Evolutionary conservation across 108 stramenopile genomes (phyloP).

Genomic region (Heterococcus sp.): DNA sequence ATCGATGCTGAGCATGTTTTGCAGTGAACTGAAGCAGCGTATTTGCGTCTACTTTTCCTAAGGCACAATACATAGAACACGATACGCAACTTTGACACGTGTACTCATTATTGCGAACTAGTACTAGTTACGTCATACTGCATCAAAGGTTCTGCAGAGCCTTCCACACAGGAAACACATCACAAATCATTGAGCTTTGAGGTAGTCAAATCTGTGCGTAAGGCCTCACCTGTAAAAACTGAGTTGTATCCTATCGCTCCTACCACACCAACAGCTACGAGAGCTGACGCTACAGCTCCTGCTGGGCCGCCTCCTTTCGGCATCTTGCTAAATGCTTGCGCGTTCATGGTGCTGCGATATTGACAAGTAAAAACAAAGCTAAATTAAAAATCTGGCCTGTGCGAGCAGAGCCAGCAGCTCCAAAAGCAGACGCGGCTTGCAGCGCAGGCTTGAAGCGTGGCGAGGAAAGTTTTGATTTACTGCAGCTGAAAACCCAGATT

Average conservation of each 20-base stretch:
- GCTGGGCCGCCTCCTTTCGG: constrained; percentile 67
- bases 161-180: neutral
- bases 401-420: no score
- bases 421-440: no score
- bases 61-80: no score
- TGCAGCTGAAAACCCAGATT: no score
- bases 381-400: no score
- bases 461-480: no score
- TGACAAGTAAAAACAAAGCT: no score
- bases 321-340: constrained; percentile 65
- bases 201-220: neutral
- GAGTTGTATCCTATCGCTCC: constrained; percentile 90
- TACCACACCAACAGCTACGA: constrained; percentile 56
- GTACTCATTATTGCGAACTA: neutral
- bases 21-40: no score
- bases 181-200: neutral
- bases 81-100: neutral
- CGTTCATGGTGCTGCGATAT: no score
- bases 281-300: constrained; percentile 28
- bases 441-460: no score
- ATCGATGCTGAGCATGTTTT: no score
- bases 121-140: neutral
- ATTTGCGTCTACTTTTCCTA: no score
- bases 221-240: constrained; percentile 57
- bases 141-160: neutral